These are phyloP conservation scores for Colletotrichum sp. DNA, from an alignment of 2,329 filamentous ascomycete species.

Conservation along the genomic window DNA sequence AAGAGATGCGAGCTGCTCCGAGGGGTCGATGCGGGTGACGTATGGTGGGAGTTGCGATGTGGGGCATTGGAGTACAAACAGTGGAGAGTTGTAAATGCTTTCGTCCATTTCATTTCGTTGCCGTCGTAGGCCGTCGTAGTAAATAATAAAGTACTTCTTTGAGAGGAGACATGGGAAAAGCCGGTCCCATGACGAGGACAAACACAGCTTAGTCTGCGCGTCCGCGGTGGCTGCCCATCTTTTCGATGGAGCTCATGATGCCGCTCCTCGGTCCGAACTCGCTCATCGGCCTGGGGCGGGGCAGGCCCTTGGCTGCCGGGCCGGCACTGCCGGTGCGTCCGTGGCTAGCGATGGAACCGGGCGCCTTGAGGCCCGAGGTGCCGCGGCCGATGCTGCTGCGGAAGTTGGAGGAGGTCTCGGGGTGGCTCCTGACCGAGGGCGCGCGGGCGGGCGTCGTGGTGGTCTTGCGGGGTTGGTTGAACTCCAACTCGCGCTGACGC, in stretches of 20 bases:
- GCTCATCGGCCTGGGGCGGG: slow-evolving; percentile 50
- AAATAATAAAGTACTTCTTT: neutral
- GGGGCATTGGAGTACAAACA: neutral
- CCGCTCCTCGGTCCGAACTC: slow-evolving; percentile 63
- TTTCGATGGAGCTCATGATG: slow-evolving; percentile 86
- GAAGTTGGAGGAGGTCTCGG: slow-evolving; percentile 48
- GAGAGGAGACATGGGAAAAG: neutral
- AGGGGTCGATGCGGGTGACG: neutral
- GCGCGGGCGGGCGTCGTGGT: slow-evolving; percentile 25
- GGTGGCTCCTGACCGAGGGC: slow-evolving; percentile 26
- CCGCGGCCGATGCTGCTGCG: slow-evolving; percentile 59
- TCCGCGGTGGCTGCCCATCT: slow-evolving; percentile 74
- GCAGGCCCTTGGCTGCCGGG: slow-evolving; percentile 43
- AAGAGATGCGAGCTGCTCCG: neutral
- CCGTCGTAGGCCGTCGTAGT: neutral
- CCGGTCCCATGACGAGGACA: neutral
- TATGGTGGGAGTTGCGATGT: neutral
- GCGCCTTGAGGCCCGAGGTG: slow-evolving; percentile 65
- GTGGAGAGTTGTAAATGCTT: slow-evolving; percentile 1
- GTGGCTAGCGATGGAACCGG: slow-evolving; percentile 54
- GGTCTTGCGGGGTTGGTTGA: slow-evolving; percentile 21
- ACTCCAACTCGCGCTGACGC: slow-evolving; percentile 3
- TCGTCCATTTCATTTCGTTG: slow-evolving; percentile 20
- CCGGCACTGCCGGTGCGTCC: slow-evolving; percentile 49
- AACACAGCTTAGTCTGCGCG: slow-evolving; percentile 33